These are phyloP conservation scores for Astragalus membranaceus DNA, from an alignment of 306 rosid species.

Conservation along the genomic window DNA sequence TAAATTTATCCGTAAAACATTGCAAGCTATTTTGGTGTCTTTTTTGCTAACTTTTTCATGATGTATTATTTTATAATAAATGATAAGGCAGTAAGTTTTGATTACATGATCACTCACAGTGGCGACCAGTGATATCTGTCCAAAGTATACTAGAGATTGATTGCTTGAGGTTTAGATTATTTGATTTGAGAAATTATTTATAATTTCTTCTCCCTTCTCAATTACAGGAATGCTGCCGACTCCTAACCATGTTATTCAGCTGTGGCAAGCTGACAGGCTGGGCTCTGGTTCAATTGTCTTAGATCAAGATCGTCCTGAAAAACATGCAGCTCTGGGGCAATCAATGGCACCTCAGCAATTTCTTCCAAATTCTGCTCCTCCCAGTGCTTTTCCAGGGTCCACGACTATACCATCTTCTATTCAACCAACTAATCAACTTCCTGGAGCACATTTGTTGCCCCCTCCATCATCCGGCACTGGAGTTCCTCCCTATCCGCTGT, in stretches of 20 bases:
- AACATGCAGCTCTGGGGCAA: constrained; percentile 48
- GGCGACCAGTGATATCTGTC: not conserved
- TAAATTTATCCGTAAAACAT: not conserved
- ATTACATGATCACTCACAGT: not conserved
- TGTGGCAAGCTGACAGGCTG: constrained; percentile 77
- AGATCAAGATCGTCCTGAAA: constrained; percentile 71
- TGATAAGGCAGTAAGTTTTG: not conserved
- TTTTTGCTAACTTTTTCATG: not conserved
- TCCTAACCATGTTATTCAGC: constrained; percentile 39
- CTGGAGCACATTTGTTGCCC: constrained; percentile 50
- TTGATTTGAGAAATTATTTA: constrained; percentile 3
- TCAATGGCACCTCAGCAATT: constrained; percentile 53
- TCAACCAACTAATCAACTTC: constrained; percentile 56
- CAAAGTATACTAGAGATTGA: not conserved
- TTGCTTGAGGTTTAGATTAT: not conserved
- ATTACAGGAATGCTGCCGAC: constrained; percentile 56
- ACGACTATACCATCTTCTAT: constrained; percentile 60
- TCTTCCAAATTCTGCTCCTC: constrained; percentile 56
- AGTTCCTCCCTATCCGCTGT: constrained; percentile 83
- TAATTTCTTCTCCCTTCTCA: not conserved
- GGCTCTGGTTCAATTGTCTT: constrained; percentile 39
- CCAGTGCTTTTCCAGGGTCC: constrained; percentile 55
- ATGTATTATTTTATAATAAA: not conserved
- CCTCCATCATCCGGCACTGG: constrained; percentile 39
- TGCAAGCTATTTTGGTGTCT: not conserved